These are phyloP conservation scores for Yamagishiella unicocca DNA, from an alignment of 139 green algal species.

Conservation along the genomic window DNA sequence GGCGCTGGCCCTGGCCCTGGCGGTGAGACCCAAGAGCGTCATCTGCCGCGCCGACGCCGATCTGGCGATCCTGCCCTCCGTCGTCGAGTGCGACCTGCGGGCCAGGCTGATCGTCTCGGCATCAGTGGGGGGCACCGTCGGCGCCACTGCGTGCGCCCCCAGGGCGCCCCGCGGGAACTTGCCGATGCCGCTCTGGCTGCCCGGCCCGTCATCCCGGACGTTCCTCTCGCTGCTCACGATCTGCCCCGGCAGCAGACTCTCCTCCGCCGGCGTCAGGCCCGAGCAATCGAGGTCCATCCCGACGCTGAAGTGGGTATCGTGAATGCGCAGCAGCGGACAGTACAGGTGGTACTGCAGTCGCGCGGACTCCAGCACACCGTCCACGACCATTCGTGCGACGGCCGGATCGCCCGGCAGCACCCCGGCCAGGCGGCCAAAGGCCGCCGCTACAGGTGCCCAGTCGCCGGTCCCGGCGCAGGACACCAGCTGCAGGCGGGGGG, in stretches of 20 bases:
- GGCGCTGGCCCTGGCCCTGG: too few species aligned
- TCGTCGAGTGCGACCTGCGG: not conserved
- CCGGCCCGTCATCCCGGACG: not conserved
- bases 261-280: not conserved
- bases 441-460: not conserved
- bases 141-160: not conserved
- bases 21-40: too few species aligned
- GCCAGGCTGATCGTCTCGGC: not conserved
- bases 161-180: not conserved
- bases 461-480: not conserved
- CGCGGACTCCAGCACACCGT: not conserved
- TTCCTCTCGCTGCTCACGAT: not conserved
- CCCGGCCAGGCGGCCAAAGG: not conserved
- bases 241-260: not conserved
- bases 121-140: not conserved
- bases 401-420: not conserved
- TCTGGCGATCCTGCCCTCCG: not conserved
- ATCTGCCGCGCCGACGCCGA: too few species aligned
- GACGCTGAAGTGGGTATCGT: not conserved
- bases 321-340: not conserved
- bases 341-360: not conserved
- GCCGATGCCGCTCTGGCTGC: not conserved
- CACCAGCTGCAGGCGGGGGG: not conserved
- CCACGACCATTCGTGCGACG: not conserved
- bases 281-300: not conserved